phyloP scores from a whole-genome alignment of 1,284 basidiomycete species.

The Phenoliferia sp. region DNA sequence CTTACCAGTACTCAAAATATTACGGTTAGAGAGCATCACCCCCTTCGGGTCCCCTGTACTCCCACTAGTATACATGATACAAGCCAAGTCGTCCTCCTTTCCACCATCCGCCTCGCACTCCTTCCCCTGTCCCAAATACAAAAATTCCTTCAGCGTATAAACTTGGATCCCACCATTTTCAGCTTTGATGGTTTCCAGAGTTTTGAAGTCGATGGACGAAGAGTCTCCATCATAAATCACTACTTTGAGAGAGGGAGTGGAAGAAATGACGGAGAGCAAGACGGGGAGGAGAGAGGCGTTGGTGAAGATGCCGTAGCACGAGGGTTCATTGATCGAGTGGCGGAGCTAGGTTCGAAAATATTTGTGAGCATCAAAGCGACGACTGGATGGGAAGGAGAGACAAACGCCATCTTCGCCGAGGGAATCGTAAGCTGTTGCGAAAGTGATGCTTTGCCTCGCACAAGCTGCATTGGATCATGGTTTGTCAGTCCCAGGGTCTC shows the following conservation, averaged over 20 bases:
- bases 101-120: slow-evolving; percentile 56
- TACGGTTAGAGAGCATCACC: slow-evolving; percentile 80
- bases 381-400: neutral
- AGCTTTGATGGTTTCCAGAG: slow-evolving; percentile 57
- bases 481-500: too few relatives aligned
- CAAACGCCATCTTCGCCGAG: slow-evolving; percentile 64
- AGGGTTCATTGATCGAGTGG: slow-evolving; percentile 88
- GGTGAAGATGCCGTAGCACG: slow-evolving; percentile 82
- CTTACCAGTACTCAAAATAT: slow-evolving; percentile 66
- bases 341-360: slow-evolving; percentile 48
- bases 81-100: slow-evolving; percentile 63
- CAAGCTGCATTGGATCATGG: slow-evolving; percentile 61
- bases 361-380: neutral
- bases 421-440: slow-evolving; percentile 96
- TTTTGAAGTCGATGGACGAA: slow-evolving; percentile 42
- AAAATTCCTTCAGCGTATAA: slow-evolving; percentile 63
- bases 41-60: slow-evolving; percentile 90
- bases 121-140: slow-evolving; percentile 57
- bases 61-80: slow-evolving; percentile 57
- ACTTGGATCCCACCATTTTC: slow-evolving; percentile 45
- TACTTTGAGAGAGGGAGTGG: slow-evolving; percentile 57
- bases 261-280: slow-evolving; percentile 52
- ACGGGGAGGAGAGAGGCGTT: slow-evolving; percentile 74
- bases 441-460: slow-evolving; percentile 66
- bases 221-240: slow-evolving; percentile 83